Evolutionary conservation across 495 filamentous ascomycete genomes (phyloP), one percentile per base, ranked within the genome.

Genomic region (Apodospora peruviana): DNA sequence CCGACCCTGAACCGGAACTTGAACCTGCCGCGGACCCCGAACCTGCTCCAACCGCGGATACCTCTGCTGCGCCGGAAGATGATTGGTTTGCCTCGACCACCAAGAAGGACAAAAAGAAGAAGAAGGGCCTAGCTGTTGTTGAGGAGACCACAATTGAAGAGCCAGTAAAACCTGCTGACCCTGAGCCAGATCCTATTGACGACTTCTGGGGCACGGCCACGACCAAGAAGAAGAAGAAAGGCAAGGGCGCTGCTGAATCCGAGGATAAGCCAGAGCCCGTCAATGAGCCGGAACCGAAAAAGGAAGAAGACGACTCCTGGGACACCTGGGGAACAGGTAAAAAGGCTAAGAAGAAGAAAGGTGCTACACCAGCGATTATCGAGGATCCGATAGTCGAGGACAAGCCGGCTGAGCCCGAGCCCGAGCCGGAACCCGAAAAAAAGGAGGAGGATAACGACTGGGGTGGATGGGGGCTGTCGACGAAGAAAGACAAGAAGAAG

Each of bases 311-410:
- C 25, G 57, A 57, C 39, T 18, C 52, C 20, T 60, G 43, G 35
- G 59, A 47, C 18, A 20, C 43, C 21, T 56, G 57, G 48, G 52
- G 52, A 5, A 29, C 51, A 1, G 56, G 52, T 18, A 68, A 66
- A 38, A 72, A 66, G 52, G 50, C 52, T 21, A 59, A 58, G 40
- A 70, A 69, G 55, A 65, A 65, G 47, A 61, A 54, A 46, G 49
- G 54, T 20, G 50, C 23, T 29, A 44, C 29, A 22, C 16, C 32
- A 17, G 52, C 24, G 19, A 44, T 37, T 18, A 22, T 46, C 17
- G 51, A 51, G 22, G 55, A 57, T 19, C 44, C 51, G 22, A 43
- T 45, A 22, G 14, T 42, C 18, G 55, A 60, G 43, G 53, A 57
- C 1, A 40, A 38, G 18, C 32, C 38, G 27, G 25, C 38, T n/a